Conservation (phyloP, 352 stramenopile genomes). For the Thalassiosira livingstoniorum region DNA sequence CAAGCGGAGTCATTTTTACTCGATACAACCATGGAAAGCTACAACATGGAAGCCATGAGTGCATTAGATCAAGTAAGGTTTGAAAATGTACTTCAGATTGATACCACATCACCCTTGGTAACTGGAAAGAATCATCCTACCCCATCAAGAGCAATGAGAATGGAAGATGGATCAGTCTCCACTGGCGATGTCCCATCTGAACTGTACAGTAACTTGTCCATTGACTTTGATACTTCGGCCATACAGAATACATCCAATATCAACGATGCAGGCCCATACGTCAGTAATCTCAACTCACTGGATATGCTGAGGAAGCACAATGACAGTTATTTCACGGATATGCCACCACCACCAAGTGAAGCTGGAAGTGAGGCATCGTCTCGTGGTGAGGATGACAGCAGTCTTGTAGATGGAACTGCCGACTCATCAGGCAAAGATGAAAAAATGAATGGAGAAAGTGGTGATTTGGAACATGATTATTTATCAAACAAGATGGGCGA, state of each 20-base stretch:
- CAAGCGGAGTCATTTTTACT: slow-evolving; percentile 37
- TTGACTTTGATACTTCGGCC: slow-evolving; percentile 20
- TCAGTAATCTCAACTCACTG: slow-evolving; percentile 24
- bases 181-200: slow-evolving; percentile 40
- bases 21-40: slow-evolving; percentile 48
- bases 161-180: slow-evolving; percentile 32
- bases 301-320: slow-evolving; percentile 50
- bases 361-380: slow-evolving; percentile 45
- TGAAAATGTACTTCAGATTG: slow-evolving; percentile 46
- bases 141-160: background rate
- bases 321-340: slow-evolving; percentile 20
- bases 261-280: slow-evolving; percentile 12
- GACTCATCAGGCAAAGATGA: background rate
- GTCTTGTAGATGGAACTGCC: background rate
- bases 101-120: background rate
- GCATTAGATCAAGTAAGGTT: slow-evolving; percentile 41
- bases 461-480: background rate
- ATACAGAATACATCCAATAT: slow-evolving; percentile 5
- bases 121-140: background rate
- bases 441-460: background rate
- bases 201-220: slow-evolving; percentile 50
- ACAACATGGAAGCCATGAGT: slow-evolving; percentile 54
- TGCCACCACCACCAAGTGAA: slow-evolving; percentile 54
- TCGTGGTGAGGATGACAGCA: slow-evolving; percentile 31
- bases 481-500: background rate